phyloP scores from a whole-genome alignment of 2,329 filamentous ascomycete genomes.

The Pseudogymnoascus sp. region DNA sequence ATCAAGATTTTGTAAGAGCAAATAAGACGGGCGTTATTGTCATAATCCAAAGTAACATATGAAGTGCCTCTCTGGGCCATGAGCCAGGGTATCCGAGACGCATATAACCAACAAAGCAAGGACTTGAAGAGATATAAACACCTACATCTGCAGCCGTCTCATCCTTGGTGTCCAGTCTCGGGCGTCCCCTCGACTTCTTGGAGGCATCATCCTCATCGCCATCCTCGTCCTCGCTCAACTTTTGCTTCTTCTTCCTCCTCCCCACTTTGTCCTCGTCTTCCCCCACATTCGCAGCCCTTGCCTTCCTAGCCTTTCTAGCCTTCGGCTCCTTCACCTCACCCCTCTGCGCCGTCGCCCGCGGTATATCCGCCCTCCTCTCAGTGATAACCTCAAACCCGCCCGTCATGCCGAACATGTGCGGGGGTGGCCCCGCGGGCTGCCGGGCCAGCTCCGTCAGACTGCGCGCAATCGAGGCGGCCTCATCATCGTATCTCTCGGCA shows the following conservation, averaged over 20 bases:
- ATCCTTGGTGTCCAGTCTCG: slow-evolving; percentile 67
- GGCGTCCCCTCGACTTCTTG: slow-evolving; percentile 63
- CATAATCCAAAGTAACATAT: not conserved
- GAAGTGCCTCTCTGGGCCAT: not conserved
- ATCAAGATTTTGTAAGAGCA: too few relatives aligned
- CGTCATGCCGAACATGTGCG: slow-evolving; percentile 23
- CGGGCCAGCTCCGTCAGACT: slow-evolving; percentile 13
- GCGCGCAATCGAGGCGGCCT: slow-evolving; percentile 20
- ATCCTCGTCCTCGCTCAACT: slow-evolving; percentile 25
- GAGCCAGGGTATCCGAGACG: slow-evolving; percentile 11
- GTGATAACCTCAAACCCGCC: slow-evolving; percentile 1
- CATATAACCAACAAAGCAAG: slow-evolving; percentile 11
- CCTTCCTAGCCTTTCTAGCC: slow-evolving; percentile 6
- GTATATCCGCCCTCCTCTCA: not conserved
- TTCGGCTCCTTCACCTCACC: not conserved
- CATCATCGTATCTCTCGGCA: slow-evolving; percentile 40
- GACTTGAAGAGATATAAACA: slow-evolving; percentile 25
- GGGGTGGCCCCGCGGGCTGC: slow-evolving; percentile 14
- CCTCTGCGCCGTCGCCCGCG: not conserved
- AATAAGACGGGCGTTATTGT: not conserved
- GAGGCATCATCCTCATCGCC: slow-evolving; percentile 40
- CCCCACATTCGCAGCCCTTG: slow-evolving; percentile 15
- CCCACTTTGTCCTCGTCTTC: slow-evolving; percentile 19
- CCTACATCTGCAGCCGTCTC: slow-evolving; percentile 71
- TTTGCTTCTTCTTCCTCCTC: slow-evolving; percentile 29